A percentile compares a stretch with the other conserved stretches of the same genome.
Evolutionary conservation across 2,329 filamentous ascomycete species (phyloP).

Genomic region (Aspergillus brasiliensis): DNA sequence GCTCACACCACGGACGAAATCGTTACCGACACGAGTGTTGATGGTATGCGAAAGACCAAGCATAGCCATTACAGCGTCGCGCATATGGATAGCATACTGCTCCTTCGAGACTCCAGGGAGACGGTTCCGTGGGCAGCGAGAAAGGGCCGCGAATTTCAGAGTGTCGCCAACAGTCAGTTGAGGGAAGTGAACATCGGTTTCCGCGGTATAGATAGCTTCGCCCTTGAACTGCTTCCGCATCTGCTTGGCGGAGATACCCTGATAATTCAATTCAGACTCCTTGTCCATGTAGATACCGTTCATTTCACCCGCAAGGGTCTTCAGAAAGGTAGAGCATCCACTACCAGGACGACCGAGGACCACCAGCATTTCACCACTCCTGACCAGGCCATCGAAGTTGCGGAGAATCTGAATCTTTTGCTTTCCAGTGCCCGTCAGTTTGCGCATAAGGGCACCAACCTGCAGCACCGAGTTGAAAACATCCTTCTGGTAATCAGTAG

Average conservation of each 20-base stretch:
- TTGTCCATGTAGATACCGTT: slow-evolving; percentile 76
- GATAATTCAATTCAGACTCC: slow-evolving; percentile 77
- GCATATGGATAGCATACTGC: slow-evolving; percentile 46
- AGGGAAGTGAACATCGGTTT: slow-evolving; percentile 82
- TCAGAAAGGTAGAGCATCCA: slow-evolving; percentile 80
- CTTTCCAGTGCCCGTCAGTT: slow-evolving; percentile 38
- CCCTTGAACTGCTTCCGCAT: slow-evolving; percentile 73
- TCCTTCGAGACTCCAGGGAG: slow-evolving; percentile 45
- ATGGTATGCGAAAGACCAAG: slow-evolving; percentile 54
- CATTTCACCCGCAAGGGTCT: slow-evolving; percentile 80
- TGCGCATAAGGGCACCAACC: slow-evolving; percentile 36
- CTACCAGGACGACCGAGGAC: slow-evolving; percentile 56
- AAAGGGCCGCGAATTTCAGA: slow-evolving; percentile 73
- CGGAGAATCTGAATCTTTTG: slow-evolving; percentile 62
- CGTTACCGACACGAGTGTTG: slow-evolving; percentile 52
- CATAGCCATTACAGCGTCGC: slow-evolving; percentile 50
- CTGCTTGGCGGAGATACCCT: slow-evolving; percentile 54
- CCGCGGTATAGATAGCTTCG: slow-evolving; percentile 84
- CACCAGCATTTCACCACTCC: slow-evolving; percentile 59
- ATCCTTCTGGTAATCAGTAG: slow-evolving; percentile 67
- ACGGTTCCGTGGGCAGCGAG: slow-evolving; percentile 53
- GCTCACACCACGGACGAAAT: slow-evolving; percentile 64
- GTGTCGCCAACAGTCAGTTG: slow-evolving; percentile 78
- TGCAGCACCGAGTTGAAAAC: slow-evolving; percentile 42
- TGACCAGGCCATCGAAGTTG: slow-evolving; percentile 65